Evolutionary conservation across 2,329 filamentous ascomycete species (phyloP), one percentile per base, ranked within the genome.

Genomic region (Fusarium penzigii): DNA sequence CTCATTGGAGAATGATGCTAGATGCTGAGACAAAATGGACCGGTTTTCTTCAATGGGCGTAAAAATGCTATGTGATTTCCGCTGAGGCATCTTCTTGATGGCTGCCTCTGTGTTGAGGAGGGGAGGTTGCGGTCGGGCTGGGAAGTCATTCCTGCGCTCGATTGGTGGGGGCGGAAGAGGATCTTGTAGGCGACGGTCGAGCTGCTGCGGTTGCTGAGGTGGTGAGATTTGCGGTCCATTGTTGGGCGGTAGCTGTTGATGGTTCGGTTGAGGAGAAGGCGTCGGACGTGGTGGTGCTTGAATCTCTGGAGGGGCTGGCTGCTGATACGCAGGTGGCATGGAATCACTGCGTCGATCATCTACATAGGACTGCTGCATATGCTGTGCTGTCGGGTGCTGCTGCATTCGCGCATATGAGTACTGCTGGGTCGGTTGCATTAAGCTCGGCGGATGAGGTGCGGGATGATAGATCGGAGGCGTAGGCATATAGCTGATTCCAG

Each of bases 1-100:
- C 44, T 85, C 84, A 3, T 82, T 78, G 10, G 84, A 79, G 59
- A 89, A 87, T 2, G 82, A 83, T 14, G 84, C 86, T 57, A 89
- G 86, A 69, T 96, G 92, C 59, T 93, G 90, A 12, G 90, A 91
- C 41, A 97, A 75, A 52, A 97, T 87, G 1, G 92, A 97, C 44
- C 90, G 84, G 63, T 89, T 92, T 68, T 96, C 92, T 65, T 97
- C 94, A 57, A 99, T 96, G 0, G 94, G 94, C 0, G 94, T 99
- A 68, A 97, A 97, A 53, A 99, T 97, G 70, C 92, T 97, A 68
- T 92, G 88, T 17, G 88, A 87, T 69, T 92, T 92, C 34, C 89
- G 86, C 65, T 87, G 89, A 2, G 88, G 86, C 57, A 89, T 75
- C 61, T 82, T 84, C 70, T 83, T 83, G 56, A 84, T 80, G 16